Evolutionary conservation across 148 eudicot species (phyloP).

Genomic region (Rhododendron simsii): DNA sequence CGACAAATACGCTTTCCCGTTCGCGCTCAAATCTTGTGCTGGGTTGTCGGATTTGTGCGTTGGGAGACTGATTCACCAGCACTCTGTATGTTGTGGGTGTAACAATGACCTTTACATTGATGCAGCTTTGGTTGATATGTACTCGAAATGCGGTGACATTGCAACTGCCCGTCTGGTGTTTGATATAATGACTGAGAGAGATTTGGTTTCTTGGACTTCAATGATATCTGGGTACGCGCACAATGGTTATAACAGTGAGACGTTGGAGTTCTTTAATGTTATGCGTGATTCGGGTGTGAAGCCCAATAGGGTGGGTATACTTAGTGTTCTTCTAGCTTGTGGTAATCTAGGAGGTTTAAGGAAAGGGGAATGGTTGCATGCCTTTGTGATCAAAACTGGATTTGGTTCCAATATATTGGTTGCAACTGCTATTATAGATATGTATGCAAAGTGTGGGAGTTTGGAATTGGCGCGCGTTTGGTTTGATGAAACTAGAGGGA

Average conservation of each 20-base stretch:
- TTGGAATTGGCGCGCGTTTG: slow-evolving; percentile 6
- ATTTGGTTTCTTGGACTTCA: slow-evolving; percentile 20
- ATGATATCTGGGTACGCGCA: slow-evolving; percentile 15
- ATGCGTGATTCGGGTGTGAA: slow-evolving; percentile 10
- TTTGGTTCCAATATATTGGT: slow-evolving; percentile 12
- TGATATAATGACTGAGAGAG: slow-evolving; percentile 5
- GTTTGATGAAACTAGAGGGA: slow-evolving; percentile 12
- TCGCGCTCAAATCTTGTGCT: slow-evolving; percentile 2
- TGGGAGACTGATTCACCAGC: slow-evolving; percentile 3
- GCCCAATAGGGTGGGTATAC: slow-evolving; percentile 10
- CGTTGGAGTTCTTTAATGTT: slow-evolving; percentile 11
- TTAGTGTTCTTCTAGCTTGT: slow-evolving; percentile 19
- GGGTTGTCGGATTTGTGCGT: neutral
- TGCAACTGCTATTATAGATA: slow-evolving; percentile 11
- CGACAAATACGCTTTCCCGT: slow-evolving; percentile 4
- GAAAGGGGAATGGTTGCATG: slow-evolving; percentile 10
- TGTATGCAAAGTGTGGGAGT: slow-evolving; percentile 17
- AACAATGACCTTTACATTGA: neutral
- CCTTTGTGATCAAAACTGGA: slow-evolving; percentile 10
- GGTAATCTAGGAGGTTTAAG: slow-evolving; percentile 11
- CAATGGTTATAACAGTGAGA: slow-evolving; percentile 1
- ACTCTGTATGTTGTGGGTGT: slow-evolving; percentile 1
- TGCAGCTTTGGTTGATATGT: slow-evolving; percentile 19
- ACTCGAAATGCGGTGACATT: slow-evolving; percentile 6
- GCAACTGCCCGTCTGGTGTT: slow-evolving; percentile 5